Base-by-base conservation (phyloP, 176 grass and related monocot species). In the Calamus simplicifolius region DNA sequence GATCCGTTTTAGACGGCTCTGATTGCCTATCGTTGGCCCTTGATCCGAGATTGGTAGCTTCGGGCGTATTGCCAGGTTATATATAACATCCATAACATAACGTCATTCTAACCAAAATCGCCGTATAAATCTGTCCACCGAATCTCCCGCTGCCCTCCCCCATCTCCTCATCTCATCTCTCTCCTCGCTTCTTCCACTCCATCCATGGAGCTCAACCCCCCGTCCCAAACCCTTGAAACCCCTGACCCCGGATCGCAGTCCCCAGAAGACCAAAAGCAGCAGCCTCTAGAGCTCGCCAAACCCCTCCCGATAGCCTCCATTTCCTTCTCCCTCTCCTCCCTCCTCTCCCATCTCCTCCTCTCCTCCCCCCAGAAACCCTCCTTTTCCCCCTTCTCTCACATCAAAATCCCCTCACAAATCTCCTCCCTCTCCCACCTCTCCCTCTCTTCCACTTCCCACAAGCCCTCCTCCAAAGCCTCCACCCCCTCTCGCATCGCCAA, bases 371-470 rank as follows among this genome's bases (percentile, higher is more conserved):
- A 10, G 31, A 35, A 10, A 43, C 35, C 8, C 35, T 12, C 77
- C 6, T 74, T 81, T 21, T 75, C 74, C 57, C 64, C 69, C 70
- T 43, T 43, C 35, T 18, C 13, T 25, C 19, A 56, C 12, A 71
- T 66, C 19, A 65, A 78, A 27, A 80, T 78, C 61, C 62, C 77
- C 25, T 76, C 82, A 28, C 66, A 81, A 1, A 67, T 79, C 63
- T 83, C 85, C 43, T 72, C 83, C 61, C 70, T 82, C 26, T 67
- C 74, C 56, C 84, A 43, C 7, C 35, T 83, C 62, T 55, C 81
- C 59, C 67, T 77, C 16, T 54, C 69, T 54, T 79, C 74, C 1
- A 12, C 35, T 43, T 43, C 35, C 35, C 8, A 1, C 35, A 43
- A 43, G 12, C 71, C 84, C 50, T 52, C 28, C 78, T 78, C 27